Conservation (phyloP, 2,329 filamentous ascomycete genomes). For the Simplicillium aogashimaense region DNA sequence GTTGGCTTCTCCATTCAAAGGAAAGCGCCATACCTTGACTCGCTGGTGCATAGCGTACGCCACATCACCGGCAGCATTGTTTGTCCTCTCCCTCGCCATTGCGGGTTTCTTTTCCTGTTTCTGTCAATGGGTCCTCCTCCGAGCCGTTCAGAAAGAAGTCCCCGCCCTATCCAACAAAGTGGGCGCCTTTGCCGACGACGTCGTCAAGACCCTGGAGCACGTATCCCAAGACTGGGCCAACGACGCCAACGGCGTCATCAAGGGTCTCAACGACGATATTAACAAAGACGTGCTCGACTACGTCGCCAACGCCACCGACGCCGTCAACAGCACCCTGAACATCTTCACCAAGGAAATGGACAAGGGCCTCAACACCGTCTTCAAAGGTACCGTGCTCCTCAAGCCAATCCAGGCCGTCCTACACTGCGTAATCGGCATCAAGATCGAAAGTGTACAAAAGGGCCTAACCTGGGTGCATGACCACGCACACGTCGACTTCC, state of each 20-base stretch:
- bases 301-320: conserved; percentile 72
- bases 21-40: conserved; percentile 59
- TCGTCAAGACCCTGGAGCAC: conserved; percentile 61
- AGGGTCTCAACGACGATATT: conserved; percentile 61
- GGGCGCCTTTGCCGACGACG: conserved; percentile 67
- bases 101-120: conserved; percentile 76
- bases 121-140: conserved; percentile 73
- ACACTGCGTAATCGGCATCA: conserved; percentile 79
- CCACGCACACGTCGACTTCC: conserved; percentile 74
- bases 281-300: conserved; percentile 81
- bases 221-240: conserved; percentile 69
- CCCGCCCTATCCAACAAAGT: conserved; percentile 68
- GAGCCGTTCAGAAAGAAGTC: conserved; percentile 61
- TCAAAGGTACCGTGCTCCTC: conserved; percentile 73
- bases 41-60: conserved; percentile 82
- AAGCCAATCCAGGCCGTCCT: conserved; percentile 71
- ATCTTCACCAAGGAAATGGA: conserved; percentile 71
- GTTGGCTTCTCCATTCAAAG: conserved; percentile 53
- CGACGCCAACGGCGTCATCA: conserved; percentile 65
- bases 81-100: conserved; percentile 72
- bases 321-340: conserved; percentile 79
- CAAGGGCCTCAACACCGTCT: conserved; percentile 62
- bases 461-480: conserved; percentile 92
- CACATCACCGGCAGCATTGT: conserved; percentile 77
- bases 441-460: conserved; percentile 74